Evolutionary conservation across 208 protist genomes (phyloP), one percentile per base, ranked within the genome.

Genomic region (Naegleria lovaniensis): DNA sequence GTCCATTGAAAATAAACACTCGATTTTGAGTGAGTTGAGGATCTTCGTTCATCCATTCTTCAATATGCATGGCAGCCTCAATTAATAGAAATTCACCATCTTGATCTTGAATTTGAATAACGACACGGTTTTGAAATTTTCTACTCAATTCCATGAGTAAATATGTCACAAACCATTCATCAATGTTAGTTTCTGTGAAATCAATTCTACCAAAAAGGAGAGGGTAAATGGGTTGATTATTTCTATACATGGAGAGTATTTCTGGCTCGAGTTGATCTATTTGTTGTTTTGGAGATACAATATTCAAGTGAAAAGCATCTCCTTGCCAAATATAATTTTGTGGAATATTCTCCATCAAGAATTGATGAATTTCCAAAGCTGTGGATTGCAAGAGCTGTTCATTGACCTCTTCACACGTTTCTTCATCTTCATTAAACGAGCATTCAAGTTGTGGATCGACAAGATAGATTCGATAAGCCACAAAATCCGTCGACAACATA

Each of bases 61-160:
- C 40, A 22, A 91, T n/a, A 33, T 55, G n/a, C 3, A 51, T 16
- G 33, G 48, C 90, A 0, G 67, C 19, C 48, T 91, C 90, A 55
- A 91, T 91, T 59, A 91, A 36, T 16, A 91, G 52, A 22, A 91
- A 91, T 83, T 84, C 38, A 59, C 90, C 90, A 79, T 91, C 90
- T 33, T 86, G 83, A 51, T 91, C 90, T 5, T n/a, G 5, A 1
- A 85, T 36, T 51, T 85, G 55, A 52, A 86, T 15, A 0, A 36
- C 16, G 15, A 75, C 16, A 41, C 43, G 4, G 2, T 33, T 5
- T 67, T 67, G 11, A 33, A 86, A 86, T 9, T 67, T 39, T 79
- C 85, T 48, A 15, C 67, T 51, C 0, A 91, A 0, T 43, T 58
- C 40, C 0, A 38, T n/a, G 5, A 91, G n/a, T 75, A 91, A n/a